These are phyloP conservation scores for Picea engelmannii DNA, from an alignment of 83 land plant species.

Conservation along the genomic window DNA sequence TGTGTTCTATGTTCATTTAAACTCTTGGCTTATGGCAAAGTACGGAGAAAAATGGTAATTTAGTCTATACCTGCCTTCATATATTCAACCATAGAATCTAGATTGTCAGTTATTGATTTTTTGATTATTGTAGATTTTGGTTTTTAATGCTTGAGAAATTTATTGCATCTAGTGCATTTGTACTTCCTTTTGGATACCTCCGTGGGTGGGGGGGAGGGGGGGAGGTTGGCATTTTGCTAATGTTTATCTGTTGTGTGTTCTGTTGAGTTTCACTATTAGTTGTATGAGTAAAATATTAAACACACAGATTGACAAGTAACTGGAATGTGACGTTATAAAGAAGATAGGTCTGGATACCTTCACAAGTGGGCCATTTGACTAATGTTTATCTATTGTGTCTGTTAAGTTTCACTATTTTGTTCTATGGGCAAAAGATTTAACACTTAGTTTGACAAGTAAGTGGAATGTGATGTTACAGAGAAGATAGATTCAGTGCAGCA, in stretches of 20 bases:
- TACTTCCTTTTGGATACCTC: not conserved
- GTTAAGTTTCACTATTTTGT: constrained; percentile 6
- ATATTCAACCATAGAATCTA: not conserved
- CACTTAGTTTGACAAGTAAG: not conserved
- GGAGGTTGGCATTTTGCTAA: not conserved
- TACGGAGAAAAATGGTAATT: not conserved
- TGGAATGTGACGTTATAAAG: not conserved
- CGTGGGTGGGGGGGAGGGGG: not conserved
- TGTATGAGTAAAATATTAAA: not conserved
- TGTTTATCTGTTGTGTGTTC: not conserved
- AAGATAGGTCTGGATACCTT: not conserved
- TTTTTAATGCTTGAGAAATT: not conserved
- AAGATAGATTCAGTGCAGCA: constrained; percentile 56
- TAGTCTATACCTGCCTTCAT: not conserved
- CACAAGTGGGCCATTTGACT: not conserved
- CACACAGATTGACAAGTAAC: not conserved
- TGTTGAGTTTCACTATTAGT: not conserved
- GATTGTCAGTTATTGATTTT: not conserved
- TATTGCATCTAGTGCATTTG: not conserved
- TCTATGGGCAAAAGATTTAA: not conserved
- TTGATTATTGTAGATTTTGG: not conserved
- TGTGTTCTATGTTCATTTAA: not conserved
- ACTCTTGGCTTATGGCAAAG: not conserved
- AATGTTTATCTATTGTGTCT: not conserved
- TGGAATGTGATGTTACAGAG: constrained; percentile 36